Evolutionary conservation across 805 yeast species (phyloP).

Genomic region (Candida boidinii): DNA sequence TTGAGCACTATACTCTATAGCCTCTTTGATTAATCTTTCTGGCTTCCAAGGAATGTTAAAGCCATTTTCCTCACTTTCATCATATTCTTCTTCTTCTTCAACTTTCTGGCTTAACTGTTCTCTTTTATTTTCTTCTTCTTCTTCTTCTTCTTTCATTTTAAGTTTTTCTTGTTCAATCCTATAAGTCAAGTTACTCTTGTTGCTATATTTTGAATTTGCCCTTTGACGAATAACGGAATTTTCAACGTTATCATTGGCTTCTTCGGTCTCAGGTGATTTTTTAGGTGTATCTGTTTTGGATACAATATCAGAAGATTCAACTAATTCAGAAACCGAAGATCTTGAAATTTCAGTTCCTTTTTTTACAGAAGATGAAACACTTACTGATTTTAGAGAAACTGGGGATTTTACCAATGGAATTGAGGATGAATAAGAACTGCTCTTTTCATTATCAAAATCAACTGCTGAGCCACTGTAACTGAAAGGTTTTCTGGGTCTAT

Average conservation of each 20-base stretch:
- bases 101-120: too few relatives aligned
- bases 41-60: conserved; percentile 66
- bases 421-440: conserved; percentile 1
- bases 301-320: conserved; percentile 10
- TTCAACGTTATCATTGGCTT: too few relatives aligned
- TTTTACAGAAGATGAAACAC: conserved; percentile 6
- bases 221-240: conserved; percentile 6
- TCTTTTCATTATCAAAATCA: conserved; percentile 27
- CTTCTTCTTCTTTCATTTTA: conserved; percentile 7
- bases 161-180: conserved; percentile 12
- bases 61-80: too few relatives aligned
- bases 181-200: conserved; percentile 21
- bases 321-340: conserved; percentile 4
- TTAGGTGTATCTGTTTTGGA: too few relatives aligned
- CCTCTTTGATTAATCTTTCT: conserved; percentile 36
- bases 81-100: conserved; percentile 2
- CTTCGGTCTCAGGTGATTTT: too few relatives aligned
- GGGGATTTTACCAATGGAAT: conserved; percentile 6
- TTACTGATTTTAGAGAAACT: conserved; percentile 6
- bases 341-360: conserved; percentile 10
- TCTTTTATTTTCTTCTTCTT: too few relatives aligned
- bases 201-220: conserved; percentile 8
- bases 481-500: too few relatives aligned
- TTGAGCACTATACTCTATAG: conserved; percentile 42
- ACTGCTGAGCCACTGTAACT: conserved; percentile 23